Conservation (phyloP, 1,139 yeast species). For the Candida pseudocylindracea region DNA sequence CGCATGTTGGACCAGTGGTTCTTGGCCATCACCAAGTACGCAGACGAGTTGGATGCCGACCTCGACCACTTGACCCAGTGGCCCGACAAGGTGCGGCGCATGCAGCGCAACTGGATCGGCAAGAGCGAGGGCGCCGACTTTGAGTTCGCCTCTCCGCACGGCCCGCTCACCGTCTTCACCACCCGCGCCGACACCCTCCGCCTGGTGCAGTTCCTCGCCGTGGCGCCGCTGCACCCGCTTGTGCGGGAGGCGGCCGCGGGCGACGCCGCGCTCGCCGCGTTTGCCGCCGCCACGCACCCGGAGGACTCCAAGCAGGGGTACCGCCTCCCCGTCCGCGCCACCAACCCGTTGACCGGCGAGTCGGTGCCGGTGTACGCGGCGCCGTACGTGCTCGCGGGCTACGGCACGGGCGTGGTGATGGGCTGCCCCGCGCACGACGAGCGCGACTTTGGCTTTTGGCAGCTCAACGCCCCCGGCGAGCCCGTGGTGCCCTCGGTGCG, state of each 20-base stretch:
- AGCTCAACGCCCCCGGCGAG: constrained; percentile 24
- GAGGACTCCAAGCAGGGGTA: constrained; percentile 43
- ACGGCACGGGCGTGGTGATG: constrained; percentile 92
- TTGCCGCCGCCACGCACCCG: constrained; percentile 17
- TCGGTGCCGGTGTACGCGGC: constrained; percentile 66
- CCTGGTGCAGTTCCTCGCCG: constrained; percentile 64
- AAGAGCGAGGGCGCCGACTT: constrained; percentile 65
- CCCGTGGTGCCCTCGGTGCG: constrained; percentile 18
- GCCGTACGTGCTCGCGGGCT: constrained; percentile 65
- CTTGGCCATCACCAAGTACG: constrained; percentile 67
- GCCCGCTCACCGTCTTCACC: constrained; percentile 36
- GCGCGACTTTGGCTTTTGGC: constrained; percentile 71
- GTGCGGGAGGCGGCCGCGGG: constrained; percentile 13
- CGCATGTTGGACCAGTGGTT: constrained; percentile 77
- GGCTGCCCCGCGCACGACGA: constrained; percentile 92
- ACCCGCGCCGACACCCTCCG: constrained; percentile 78
- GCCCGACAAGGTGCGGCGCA: constrained; percentile 75
- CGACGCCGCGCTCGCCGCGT: constrained; percentile 19
- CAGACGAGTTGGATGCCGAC: constrained; percentile 41
- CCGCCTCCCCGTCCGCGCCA: constrained; percentile 15
- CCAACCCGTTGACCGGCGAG: constrained; percentile 4
- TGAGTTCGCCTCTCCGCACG: constrained; percentile 12
- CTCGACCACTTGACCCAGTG: constrained; percentile 37
- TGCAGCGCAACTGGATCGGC: constrained; percentile 94
- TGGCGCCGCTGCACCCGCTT: constrained; percentile 51